Evolutionary conservation across 768 basidiomycete genomes (phyloP).

Genomic region (Dioszegia aurantiaca): DNA sequence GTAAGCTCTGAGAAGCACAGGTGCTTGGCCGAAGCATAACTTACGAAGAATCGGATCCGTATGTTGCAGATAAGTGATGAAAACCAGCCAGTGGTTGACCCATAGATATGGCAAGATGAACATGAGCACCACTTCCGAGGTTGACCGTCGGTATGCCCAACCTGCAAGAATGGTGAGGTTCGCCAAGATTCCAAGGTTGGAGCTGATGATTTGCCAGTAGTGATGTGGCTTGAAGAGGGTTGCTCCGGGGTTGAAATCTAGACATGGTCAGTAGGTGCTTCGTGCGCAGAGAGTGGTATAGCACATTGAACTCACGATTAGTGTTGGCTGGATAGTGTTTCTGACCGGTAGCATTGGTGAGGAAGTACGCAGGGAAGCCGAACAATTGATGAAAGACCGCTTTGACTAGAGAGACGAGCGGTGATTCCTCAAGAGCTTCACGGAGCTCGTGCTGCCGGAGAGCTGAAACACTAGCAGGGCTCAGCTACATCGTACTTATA

Average conservation of each 20-base stretch:
- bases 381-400: constrained; percentile 57
- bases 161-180: constrained; percentile 63
- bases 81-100: constrained; percentile 74
- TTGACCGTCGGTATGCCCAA: constrained; percentile 64
- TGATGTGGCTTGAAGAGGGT: constrained; percentile 82
- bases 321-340: constrained; percentile 69
- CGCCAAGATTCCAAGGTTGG: constrained; percentile 76
- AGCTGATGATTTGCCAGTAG: constrained; percentile 68
- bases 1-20: background rate
- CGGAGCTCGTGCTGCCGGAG: constrained; percentile 45
- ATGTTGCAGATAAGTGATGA: constrained; percentile 97
- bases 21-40: background rate
- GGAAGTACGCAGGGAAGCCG: constrained; percentile 84
- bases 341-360: constrained; percentile 81
- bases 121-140: constrained; percentile 68
- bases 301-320: constrained; percentile 66
- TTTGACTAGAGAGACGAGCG: constrained; percentile 57
- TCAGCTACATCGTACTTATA: background rate
- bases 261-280: no score
- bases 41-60: constrained; percentile 77
- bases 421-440: constrained; percentile 88
- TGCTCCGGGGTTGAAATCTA: constrained; percentile 71
- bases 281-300: no score
- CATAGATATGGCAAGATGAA: constrained; percentile 89
- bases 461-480: constrained; percentile 34